Evolutionary conservation across 2,329 filamentous ascomycete species (phyloP), one percentile per base, ranked within the genome.

Genomic region (Epichloe aotearoae): DNA sequence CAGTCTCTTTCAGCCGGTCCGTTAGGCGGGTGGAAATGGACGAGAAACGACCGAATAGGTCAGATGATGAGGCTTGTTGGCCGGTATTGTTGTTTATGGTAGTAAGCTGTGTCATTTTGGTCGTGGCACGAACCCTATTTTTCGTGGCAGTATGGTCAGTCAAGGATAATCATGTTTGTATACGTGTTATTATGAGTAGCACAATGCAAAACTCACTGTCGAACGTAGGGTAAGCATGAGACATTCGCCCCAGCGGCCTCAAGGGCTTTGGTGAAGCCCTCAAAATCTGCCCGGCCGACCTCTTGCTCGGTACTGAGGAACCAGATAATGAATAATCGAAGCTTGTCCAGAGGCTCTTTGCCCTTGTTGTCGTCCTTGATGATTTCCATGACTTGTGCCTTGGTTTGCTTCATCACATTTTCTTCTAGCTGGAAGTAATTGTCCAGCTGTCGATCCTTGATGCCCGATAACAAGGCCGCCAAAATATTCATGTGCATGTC

Each of bases 401-500:
- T 95, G 47, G 84, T 88, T 66, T 95, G 88, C 69, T 95, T 96
- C 65, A 84, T 84, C 55, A 96, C 85, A 57, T 84, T 88, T 66
- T 97, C 91, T 65, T 98, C 94, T 5, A 95, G 73, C 64, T 97
- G 88, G 71, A 94, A 98, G 68, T 87, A 98, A 64, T 93, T 93
- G 64, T 98, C 93, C 5, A 98, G 74, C 66, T 97, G 90, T 15
- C 93, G 83, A 59, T 95, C 88, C 64, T 97, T 96, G 67, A 97
- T 95, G 1, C 89, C 90, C 0, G 72, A 75, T 40, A 83, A 63
- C 3, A 83, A 65, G 1, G 88, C 87, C 1, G 90, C 91, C 3
- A 94, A 76, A 53, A 97, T 95, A 64, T 95, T 96, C 93, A 98
- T 98, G 66, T 98, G 93, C 86, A 96, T 97, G 64, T 96, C 93